phyloP scores from a whole-genome alignment of 176 grass and related monocot genomes.

The Tuctoria greenei region DNA sequence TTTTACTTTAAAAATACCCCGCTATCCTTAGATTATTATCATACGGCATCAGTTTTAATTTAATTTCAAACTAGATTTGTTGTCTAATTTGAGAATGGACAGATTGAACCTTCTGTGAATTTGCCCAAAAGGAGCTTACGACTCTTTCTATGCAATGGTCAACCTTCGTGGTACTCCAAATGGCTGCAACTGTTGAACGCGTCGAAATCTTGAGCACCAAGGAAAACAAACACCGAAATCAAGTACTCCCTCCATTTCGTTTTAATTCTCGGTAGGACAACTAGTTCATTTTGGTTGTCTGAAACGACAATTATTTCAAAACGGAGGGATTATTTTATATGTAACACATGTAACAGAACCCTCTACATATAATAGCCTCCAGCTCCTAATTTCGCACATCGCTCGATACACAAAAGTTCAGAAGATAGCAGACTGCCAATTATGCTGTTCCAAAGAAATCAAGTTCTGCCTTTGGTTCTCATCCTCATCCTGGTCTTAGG shows the following conservation, averaged over 20 bases:
- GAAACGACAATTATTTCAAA: too few relatives aligned
- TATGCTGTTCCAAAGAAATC: not conserved
- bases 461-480: constrained; percentile 16
- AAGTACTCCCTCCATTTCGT: too few relatives aligned
- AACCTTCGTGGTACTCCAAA: not conserved
- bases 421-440: constrained; percentile 1
- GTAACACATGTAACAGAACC: not conserved
- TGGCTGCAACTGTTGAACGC: constrained; percentile 8
- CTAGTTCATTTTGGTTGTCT: too few relatives aligned
- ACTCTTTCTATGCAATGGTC: not conserved
- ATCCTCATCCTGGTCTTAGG: constrained; percentile 34
- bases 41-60: too few relatives aligned
- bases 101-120: not conserved
- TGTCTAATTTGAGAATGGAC: too few relatives aligned
- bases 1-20: constrained; percentile 2
- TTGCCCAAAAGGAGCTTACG: not conserved
- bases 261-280: too few relatives aligned
- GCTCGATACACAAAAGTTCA: not conserved
- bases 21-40: too few relatives aligned
- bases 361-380: not conserved
- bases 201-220: constrained; percentile 22
- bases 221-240: constrained; percentile 5
- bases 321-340: too few relatives aligned
- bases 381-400: not conserved
- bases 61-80: too few relatives aligned